Evolutionary conservation across 2,329 filamentous ascomycete species (phyloP), one percentile per base, ranked within the genome.

Genomic region (Colletotrichum endophyticum): DNA sequence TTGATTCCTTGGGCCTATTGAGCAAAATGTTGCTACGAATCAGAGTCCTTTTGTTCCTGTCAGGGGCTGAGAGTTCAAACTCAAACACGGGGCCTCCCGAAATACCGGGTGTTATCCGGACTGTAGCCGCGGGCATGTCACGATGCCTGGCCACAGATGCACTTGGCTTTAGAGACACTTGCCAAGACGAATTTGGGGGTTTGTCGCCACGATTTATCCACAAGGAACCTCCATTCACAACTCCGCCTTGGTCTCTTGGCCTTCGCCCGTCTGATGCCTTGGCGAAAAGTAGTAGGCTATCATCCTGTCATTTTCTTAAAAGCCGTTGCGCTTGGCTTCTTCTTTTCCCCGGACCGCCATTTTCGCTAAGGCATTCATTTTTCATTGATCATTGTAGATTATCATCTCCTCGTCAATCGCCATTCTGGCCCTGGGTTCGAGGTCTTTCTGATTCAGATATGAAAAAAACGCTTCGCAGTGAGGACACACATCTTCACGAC

Each of bases 401-500:
- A 12, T 12, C 6, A n/a, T n/a, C 8, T 11, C 9, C 15, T 16
- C 34, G 15, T 32, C 9, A 32, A 32, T 32, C 12, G 11, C 30
- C 9, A 16, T 8, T 8, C 8, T 19, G 36, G 36, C 36, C 3
- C 8, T 39, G 15, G 7, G 36, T 19, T 19, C 36, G 15, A 39
- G 36, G 36, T 16, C 36, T 39, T 39, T 19, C 36, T 16, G 34
- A 16, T 39, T 39, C 6, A 2, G 34, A 6, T 39, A 4, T 39
- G 34, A 16, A 16, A 39, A 16, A 6, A 15, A 16, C 3, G 27
- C 9, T 53, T 22, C n/a, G 11, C 11, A 22, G 0, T 8, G n/a
- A 53, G 44, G 11, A 13, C 44, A 2, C 13, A 2, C 1, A 49
- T 22, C 11, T 22, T 53, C n/a, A 22, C 0, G 0, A 11, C 2